A percentile compares a stretch with the other conserved stretches of the same genome.
These are phyloP conservation scores for Colletotrichum echinochloae DNA, from an alignment of 2,329 filamentous ascomycete species.

Conservation along the genomic window DNA sequence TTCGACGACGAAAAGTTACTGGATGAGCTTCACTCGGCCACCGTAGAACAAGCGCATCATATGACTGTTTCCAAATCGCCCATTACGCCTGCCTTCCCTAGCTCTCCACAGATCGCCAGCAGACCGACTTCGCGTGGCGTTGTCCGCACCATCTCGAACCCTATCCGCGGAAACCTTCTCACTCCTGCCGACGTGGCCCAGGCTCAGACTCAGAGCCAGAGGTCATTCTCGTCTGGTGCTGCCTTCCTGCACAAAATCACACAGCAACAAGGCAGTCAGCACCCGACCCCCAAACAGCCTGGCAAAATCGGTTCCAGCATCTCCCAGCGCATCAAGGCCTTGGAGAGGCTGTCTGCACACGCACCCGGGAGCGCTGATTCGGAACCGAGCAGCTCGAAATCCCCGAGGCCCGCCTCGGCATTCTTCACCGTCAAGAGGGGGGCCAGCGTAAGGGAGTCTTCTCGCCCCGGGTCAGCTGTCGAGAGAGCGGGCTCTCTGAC, in stretches of 20 bases:
- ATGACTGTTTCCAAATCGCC: constrained; percentile 86
- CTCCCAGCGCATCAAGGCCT: constrained; percentile 91
- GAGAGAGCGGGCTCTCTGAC: constrained; percentile 58
- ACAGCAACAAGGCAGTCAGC: constrained; percentile 62
- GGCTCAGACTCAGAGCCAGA: constrained; percentile 50
- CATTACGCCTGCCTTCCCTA: constrained; percentile 72
- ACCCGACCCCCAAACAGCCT: constrained; percentile 73
- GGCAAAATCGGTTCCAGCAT: constrained; percentile 90
- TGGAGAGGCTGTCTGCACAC: constrained; percentile 79
- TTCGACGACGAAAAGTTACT: constrained; percentile 84
- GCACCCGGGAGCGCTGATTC: constrained; percentile 47
- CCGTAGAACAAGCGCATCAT: constrained; percentile 84
- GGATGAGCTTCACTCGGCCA: constrained; percentile 86
- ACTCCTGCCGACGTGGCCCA: constrained; percentile 60
- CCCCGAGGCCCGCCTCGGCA: constrained; percentile 58
- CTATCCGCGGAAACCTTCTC: constrained; percentile 59
- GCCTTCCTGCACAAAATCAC: constrained; percentile 66
- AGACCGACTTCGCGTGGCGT: constrained; percentile 53
- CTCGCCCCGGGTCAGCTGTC: constrained; percentile 58
- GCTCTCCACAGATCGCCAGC: constrained; percentile 42
- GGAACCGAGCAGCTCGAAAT: constrained; percentile 38
- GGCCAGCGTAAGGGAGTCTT: constrained; percentile 52
- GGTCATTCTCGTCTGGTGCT: constrained; percentile 69
- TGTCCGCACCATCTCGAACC: constrained; percentile 52
- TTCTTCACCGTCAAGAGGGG: constrained; percentile 70